These are phyloP conservation scores for Erodium moschatum DNA, from an alignment of 441 rosid genomes.

Conservation along the genomic window DNA sequence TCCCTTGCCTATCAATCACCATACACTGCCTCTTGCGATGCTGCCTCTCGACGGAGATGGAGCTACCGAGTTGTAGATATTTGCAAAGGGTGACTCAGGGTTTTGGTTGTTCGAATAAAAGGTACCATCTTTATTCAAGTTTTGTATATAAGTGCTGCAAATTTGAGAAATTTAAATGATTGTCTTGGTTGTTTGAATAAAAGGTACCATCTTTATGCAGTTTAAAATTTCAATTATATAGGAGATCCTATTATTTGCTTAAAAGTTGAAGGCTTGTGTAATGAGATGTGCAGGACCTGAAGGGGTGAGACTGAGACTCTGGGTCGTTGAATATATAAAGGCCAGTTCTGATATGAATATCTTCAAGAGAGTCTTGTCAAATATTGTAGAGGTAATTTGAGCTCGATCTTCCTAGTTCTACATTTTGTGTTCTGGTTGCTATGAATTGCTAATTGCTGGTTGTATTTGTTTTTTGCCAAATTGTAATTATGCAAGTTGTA, in stretches of 20 bases:
- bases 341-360: constrained; percentile 28
- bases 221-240: too few species aligned
- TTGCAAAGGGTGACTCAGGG: background rate
- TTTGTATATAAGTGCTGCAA: background rate
- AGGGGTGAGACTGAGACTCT: background rate
- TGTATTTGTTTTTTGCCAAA: background rate
- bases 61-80: background rate
- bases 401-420: background rate
- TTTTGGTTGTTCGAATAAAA: background rate
- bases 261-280: background rate
- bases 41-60: background rate
- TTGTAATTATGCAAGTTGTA: constrained; percentile 1
- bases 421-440: background rate
- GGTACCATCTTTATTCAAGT: constrained; percentile 6
- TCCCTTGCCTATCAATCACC: too few species aligned
- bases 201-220: too few species aligned
- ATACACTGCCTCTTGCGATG: too few species aligned
- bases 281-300: background rate
- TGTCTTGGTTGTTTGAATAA: background rate
- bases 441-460: background rate
- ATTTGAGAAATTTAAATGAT: background rate
- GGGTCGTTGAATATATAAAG: background rate
- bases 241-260: background rate
- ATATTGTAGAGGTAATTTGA: constrained; percentile 29
- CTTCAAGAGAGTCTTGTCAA: constrained; percentile 28